These are phyloP conservation scores for Proliferodiscus dingleyae DNA, from an alignment of 2,329 filamentous ascomycete species.

Conservation along the genomic window DNA sequence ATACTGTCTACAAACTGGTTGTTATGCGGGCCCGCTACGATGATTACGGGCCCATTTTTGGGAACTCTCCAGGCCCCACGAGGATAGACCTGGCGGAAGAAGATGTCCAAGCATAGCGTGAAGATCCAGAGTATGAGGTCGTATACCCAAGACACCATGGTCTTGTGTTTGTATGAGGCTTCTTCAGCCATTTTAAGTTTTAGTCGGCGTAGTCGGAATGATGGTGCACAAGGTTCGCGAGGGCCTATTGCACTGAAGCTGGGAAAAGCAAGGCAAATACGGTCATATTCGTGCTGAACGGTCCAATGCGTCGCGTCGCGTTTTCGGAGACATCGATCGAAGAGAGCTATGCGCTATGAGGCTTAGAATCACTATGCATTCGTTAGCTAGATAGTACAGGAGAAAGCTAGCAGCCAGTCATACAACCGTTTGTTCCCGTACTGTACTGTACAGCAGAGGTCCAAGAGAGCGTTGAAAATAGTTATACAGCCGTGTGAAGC, in stretches of 20 bases:
- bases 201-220: background rate
- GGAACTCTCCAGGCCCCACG: conserved; percentile 94
- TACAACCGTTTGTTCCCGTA: background rate
- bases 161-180: conserved; percentile 36
- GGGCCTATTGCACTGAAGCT: background rate
- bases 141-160: conserved; percentile 71
- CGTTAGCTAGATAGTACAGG: background rate
- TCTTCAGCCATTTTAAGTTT: conserved; percentile 17
- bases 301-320: background rate
- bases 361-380: background rate
- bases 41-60: conserved; percentile 80
- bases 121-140: conserved; percentile 74
- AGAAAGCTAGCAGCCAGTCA: too few species aligned
- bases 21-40: conserved; percentile 93
- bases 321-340: background rate
- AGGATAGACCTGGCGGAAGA: conserved; percentile 97
- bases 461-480: too few species aligned
- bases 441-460: background rate
- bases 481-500: too few species aligned
- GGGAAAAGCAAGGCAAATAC: background rate
- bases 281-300: background rate
- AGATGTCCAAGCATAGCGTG: conserved; percentile 84
- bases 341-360: background rate
- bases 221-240: background rate
- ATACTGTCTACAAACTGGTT: conserved; percentile 95